Percentiles rank a stretch among this genome's conserved stretches.
These are phyloP conservation scores for Mycosphaerella sp. DNA, from an alignment of 2,329 filamentous ascomycete genomes.

Conservation along the genomic window DNA sequence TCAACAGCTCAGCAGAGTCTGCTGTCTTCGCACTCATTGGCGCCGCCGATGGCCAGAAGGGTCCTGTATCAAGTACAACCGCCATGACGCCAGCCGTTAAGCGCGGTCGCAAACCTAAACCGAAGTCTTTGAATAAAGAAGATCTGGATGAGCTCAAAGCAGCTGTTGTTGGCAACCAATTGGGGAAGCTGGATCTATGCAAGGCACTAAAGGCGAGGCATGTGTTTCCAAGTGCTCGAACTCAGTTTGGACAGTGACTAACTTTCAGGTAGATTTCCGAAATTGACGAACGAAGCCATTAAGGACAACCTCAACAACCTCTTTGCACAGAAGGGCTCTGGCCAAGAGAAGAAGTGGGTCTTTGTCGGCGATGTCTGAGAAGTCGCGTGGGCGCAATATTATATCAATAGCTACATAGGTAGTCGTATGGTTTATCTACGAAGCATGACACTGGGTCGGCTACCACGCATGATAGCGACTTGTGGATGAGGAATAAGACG, in stretches of 20 bases:
- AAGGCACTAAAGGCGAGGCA: conserved; percentile 67
- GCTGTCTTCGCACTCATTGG: conserved; percentile 26
- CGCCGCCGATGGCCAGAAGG: conserved; percentile 30
- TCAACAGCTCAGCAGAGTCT: conserved; percentile 17
- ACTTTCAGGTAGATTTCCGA: conserved; percentile 52
- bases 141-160: conserved; percentile 62
- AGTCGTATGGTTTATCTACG: not conserved
- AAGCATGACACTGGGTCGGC: not conserved
- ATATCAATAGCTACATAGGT: not conserved
- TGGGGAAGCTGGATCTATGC: conserved; percentile 68
- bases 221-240: conserved; percentile 18
- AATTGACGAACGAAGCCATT: conserved; percentile 63
- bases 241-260: conserved; percentile 4
- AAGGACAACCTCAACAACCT: conserved; percentile 62
- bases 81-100: conserved; percentile 27
- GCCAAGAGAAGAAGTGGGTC: conserved; percentile 60
- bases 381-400: not conserved
- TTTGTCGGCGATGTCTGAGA: conserved; percentile 25
- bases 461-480: not conserved
- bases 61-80: conserved; percentile 31
- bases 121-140: conserved; percentile 51
- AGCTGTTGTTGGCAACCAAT: conserved; percentile 62
- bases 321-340: conserved; percentile 58
- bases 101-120: conserved; percentile 33
- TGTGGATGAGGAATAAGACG: not conserved